Percentiles rank a stretch among this genome's conserved stretches.
These are phyloP conservation scores for Heritiera fomes DNA, from an alignment of 345 rosid genomes.

Conservation along the genomic window DNA sequence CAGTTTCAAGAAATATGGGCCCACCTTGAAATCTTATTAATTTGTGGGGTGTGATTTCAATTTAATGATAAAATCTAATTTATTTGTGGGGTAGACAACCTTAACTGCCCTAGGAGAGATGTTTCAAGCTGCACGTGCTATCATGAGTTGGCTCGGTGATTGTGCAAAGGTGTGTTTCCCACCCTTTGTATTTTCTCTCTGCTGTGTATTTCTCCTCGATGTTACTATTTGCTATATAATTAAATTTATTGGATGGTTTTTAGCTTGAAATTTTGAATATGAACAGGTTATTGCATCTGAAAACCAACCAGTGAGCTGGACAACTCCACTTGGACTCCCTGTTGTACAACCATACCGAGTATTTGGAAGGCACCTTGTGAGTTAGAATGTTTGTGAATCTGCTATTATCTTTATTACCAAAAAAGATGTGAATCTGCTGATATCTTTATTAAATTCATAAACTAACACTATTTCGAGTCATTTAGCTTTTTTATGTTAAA, in stretches of 20 bases:
- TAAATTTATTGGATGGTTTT: slow-evolving; percentile 4
- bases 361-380: slow-evolving; percentile 70
- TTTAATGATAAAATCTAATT: slow-evolving; percentile 20
- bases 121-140: slow-evolving; percentile 94
- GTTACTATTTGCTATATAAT: not conserved
- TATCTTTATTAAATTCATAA: slow-evolving; percentile 1
- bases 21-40: not conserved
- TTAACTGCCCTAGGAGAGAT: slow-evolving; percentile 87
- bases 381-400: slow-evolving; percentile 24
- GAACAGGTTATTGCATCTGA: slow-evolving; percentile 81
- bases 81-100: slow-evolving; percentile 59
- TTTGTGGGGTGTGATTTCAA: slow-evolving; percentile 23
- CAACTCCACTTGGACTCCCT: slow-evolving; percentile 96
- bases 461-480: slow-evolving; percentile 16
- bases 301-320: slow-evolving; percentile 92
- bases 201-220: not conserved
- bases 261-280: slow-evolving; percentile 22
- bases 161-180: slow-evolving; percentile 76
- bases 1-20: not conserved
- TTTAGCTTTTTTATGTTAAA: slow-evolving; percentile 19
- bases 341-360: slow-evolving; percentile 95
- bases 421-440: not conserved
- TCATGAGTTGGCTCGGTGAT: slow-evolving; percentile 96
- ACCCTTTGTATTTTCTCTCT: slow-evolving; percentile 5
- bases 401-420: not conserved